Evolutionary conservation across 2,329 filamentous ascomycete genomes (phyloP).

Genomic region (Sporothrix humicola): DNA sequence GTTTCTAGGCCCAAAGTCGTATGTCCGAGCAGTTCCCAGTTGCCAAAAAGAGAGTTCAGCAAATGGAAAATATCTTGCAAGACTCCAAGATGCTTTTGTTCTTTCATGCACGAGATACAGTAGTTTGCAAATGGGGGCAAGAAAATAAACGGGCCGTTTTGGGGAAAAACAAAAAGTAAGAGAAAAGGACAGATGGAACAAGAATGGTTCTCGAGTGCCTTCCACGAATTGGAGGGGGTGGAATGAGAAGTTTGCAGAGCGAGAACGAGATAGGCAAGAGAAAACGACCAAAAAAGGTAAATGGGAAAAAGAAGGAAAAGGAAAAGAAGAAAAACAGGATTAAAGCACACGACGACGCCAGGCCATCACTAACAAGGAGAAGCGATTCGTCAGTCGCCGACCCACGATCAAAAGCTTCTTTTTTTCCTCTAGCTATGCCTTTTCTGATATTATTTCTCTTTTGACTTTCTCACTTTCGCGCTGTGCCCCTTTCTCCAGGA

Average conservation of each 20-base stretch:
- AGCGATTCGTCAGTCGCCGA: neutral
- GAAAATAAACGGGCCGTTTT: constrained; percentile 23
- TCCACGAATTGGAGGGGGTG: neutral
- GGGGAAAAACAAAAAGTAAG: neutral
- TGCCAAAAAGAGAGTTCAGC: neutral
- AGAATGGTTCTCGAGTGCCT: neutral
- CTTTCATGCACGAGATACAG: neutral
- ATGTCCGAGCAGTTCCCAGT: constrained; percentile 13
- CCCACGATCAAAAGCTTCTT: constrained; percentile 22
- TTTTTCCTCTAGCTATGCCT: constrained; percentile 6
- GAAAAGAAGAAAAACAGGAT: neutral
- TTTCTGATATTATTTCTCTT: too few species aligned
- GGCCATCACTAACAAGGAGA: neutral
- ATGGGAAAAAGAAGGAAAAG: neutral
- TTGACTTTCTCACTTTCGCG: neutral
- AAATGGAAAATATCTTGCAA: constrained; percentile 7
- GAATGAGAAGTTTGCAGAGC: neutral
- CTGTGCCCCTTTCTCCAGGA: neutral
- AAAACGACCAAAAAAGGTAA: neutral
- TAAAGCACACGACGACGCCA: neutral
- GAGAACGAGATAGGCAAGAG: neutral
- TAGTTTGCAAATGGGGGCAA: constrained; percentile 2
- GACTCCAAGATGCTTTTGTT: neutral
- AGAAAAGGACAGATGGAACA: neutral
- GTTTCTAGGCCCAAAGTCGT: neutral